Evolutionary conservation across 2,329 filamentous ascomycete species (phyloP), one percentile per base, ranked within the genome.

Genomic region (Domatiomyces globalis): DNA sequence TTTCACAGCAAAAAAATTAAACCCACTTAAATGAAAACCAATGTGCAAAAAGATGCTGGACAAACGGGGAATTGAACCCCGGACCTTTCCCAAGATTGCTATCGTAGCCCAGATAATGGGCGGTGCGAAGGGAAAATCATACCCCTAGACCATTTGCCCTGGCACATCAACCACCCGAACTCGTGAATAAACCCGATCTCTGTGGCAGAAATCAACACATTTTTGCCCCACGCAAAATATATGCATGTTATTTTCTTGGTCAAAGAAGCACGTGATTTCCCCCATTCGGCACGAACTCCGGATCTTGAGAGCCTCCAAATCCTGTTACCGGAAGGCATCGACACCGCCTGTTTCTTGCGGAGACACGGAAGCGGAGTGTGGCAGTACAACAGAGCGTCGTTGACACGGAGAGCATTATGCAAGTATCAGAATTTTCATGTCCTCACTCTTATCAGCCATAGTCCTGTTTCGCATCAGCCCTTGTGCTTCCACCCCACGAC

Each of bases 51-150:
- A 50, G 46, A 33, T 22, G 20, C 5, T 59, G 65, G 65, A 67
- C 61, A 53, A 55, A 58, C 60, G 60, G 65, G 65, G 65, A 67
- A 64, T 67, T 64, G 66, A 68, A 68, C 66, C 66, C 66, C 59
- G 59, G 65, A 67, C 66, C 66, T 65, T 66, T 65, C 66, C 61
- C 63, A 68, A 43, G 43, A 53, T 49, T 45, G 46, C 22, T 33
- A 20, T 9, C 33, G 25, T 46, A 48, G 33, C 33, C 33, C 52
- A 49, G 56, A 43, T 42, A 22, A 25, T 43, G 22, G n/a, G 46
- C 51, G 27, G 58, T 67, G 65, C 65, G 65, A 67, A 66, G 62
- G 58, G 63, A 64, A 65, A 61, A 64, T 66, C 63, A 67, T 65
- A 65, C 63, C 64, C 63, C 64, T 65, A 65, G 61, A 66, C 63